Conservation (phyloP, 129 eudicot genomes). For the Glebionis coronaria region DNA sequence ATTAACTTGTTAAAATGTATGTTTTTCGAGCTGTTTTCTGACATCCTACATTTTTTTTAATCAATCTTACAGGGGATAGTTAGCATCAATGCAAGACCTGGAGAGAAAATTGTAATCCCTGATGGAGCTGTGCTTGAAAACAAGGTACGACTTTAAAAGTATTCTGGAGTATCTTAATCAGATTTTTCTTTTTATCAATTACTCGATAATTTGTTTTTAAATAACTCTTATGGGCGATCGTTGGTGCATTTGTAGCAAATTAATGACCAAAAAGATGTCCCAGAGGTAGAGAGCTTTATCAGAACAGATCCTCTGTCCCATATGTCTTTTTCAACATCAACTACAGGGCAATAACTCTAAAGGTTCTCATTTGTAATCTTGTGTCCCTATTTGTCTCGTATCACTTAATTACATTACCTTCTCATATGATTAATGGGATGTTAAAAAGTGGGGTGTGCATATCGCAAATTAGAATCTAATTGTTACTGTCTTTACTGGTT, state of each 20-base stretch:
- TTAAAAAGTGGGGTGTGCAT: not conserved
- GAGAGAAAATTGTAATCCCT: conserved; percentile 56
- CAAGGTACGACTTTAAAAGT: conserved; percentile 37
- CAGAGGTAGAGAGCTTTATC: conserved; percentile 9
- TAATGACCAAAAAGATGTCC: conserved; percentile 22
- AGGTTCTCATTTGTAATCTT: conserved; percentile 8
- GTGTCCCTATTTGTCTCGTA: not conserved
- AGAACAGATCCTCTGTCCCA: not conserved
- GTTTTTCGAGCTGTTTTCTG: not conserved
- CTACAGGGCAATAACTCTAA: conserved; percentile 1
- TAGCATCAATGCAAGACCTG: conserved; percentile 45
- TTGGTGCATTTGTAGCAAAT: conserved; percentile 26
- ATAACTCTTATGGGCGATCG: not conserved
- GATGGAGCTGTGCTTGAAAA: conserved; percentile 64
- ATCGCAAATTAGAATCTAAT: too few relatives aligned
- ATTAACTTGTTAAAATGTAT: not conserved
- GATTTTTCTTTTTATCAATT: not conserved
- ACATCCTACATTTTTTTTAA: not conserved
- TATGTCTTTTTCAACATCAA: conserved; percentile 1
- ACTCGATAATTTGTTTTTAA: not conserved
- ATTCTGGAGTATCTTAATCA: not conserved
- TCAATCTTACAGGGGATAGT: conserved; percentile 51
- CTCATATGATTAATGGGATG: not conserved
- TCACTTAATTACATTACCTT: not conserved
- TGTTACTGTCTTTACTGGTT: too few relatives aligned